Percentiles rank a stretch among this genome's conserved stretches.
Evolutionary conservation across 1,139 yeast genomes (phyloP).

Genomic region (Pneumocystis jirovecii): DNA sequence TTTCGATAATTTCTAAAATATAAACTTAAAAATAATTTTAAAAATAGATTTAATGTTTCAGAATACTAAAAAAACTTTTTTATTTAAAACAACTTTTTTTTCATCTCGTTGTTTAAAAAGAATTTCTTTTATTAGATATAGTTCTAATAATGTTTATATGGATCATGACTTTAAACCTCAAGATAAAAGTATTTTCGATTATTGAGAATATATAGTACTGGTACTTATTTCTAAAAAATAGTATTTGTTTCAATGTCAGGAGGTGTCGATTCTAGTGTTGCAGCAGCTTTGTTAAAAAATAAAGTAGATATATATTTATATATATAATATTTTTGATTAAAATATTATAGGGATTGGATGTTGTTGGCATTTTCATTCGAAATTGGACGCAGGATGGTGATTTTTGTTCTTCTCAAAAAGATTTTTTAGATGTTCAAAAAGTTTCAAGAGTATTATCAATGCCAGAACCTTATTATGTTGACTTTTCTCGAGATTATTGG

Average conservation of each 20-base stretch:
- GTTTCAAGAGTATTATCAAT: conserved; percentile 33
- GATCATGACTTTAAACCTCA: neutral
- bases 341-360: conserved; percentile 8
- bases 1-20: neutral
- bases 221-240: neutral
- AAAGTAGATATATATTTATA: conserved; percentile 27
- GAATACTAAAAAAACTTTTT: neutral
- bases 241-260: conserved; percentile 84
- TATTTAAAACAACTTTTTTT: neutral
- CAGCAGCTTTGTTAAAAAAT: conserved; percentile 48
- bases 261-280: conserved; percentile 89
- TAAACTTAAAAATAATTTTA: neutral
- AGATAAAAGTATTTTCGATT: neutral
- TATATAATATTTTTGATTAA: neutral
- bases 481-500: conserved; percentile 88
- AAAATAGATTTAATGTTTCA: neutral
- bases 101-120: neutral
- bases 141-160: neutral
- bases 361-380: conserved; percentile 13
- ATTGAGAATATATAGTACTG: neutral
- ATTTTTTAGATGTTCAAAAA: conserved; percentile 38
- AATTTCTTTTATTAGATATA: neutral
- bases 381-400: conserved; percentile 10
- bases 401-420: conserved; percentile 8
- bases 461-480: conserved; percentile 50